Evolutionary conservation across 2,329 filamentous ascomycete species (phyloP).

Genomic region (Emmonsiellopsis sp.): DNA sequence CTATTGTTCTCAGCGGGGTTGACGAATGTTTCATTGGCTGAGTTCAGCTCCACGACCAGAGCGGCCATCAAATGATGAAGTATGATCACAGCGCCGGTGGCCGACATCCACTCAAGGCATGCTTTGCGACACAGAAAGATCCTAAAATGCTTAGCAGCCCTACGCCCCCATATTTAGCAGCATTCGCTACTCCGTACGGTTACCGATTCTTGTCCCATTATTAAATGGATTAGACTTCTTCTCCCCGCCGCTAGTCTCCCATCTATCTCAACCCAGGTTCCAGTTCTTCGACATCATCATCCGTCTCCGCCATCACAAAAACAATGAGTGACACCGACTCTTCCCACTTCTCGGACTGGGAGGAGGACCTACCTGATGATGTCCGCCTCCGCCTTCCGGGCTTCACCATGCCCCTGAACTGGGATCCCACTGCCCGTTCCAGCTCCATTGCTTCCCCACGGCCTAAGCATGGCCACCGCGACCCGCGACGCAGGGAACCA

Average conservation of each 20-base stretch:
- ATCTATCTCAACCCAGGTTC: background rate
- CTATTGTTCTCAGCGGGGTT: constrained; percentile 1
- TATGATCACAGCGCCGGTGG: background rate
- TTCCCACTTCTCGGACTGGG: background rate
- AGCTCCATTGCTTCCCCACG: background rate
- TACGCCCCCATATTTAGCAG: too few species aligned
- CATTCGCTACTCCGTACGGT: too few species aligned
- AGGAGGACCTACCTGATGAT: constrained; percentile 1
- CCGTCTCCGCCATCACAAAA: background rate
- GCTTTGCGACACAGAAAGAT: too few species aligned
- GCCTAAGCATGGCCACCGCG: background rate
- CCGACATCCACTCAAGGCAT: background rate
- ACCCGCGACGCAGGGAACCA: background rate
- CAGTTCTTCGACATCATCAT: background rate
- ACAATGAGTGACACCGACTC: background rate
- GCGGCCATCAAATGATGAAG: background rate
- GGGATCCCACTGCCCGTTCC: background rate
- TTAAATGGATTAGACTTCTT: too few species aligned
- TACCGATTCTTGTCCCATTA: too few species aligned
- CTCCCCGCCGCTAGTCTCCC: background rate
- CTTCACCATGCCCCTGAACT: constrained; percentile 1
- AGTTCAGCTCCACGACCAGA: background rate
- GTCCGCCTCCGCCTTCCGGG: constrained; percentile 1
- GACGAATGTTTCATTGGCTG: background rate
- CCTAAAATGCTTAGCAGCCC: too few species aligned